Conservation (phyloP, 2,329 filamentous ascomycete genomes). For the Exophiala mesophila region DNA sequence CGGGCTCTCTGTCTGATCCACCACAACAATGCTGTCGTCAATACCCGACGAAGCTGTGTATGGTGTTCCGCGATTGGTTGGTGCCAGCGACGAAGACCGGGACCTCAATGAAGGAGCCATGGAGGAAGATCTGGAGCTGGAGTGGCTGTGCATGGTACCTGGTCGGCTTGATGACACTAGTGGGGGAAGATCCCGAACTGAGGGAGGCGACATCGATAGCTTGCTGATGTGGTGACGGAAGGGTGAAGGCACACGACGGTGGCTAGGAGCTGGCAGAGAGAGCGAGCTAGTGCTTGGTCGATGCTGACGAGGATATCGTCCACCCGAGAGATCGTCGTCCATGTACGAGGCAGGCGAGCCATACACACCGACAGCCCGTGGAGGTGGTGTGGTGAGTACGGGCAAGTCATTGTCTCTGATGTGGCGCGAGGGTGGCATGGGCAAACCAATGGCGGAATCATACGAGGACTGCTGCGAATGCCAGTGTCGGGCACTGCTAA, state of each 20-base stretch:
- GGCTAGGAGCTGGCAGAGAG: constrained; percentile 25
- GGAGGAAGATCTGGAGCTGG: constrained; percentile 42
- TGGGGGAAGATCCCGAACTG: constrained; percentile 39
- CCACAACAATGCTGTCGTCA: constrained; percentile 25
- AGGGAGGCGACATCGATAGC: constrained; percentile 42
- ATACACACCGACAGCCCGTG: constrained; percentile 27
- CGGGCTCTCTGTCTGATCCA: constrained; percentile 26
- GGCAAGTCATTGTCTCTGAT: constrained; percentile 15
- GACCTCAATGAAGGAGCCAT: constrained; percentile 39
- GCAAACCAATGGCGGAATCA: constrained; percentile 20
- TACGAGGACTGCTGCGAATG: constrained; percentile 31
- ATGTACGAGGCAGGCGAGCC: constrained; percentile 29
- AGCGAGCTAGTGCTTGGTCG: constrained; percentile 20
- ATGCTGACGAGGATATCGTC: constrained; percentile 31
- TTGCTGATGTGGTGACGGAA: constrained; percentile 29
- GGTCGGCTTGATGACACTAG: constrained; percentile 39
- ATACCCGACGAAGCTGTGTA: constrained; percentile 37
- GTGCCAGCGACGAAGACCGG: constrained; percentile 36
- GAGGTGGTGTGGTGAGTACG: constrained; percentile 19
- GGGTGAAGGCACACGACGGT: constrained; percentile 36
- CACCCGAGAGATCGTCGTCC: constrained; percentile 29
- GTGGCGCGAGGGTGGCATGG: constrained; percentile 11
- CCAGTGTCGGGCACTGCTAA: constrained; percentile 32
- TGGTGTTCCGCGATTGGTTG: constrained; percentile 40
- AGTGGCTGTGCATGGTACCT: constrained; percentile 36